These are phyloP conservation scores for Heritiera littoralis DNA, from an alignment of 345 rosid genomes.

Conservation along the genomic window DNA sequence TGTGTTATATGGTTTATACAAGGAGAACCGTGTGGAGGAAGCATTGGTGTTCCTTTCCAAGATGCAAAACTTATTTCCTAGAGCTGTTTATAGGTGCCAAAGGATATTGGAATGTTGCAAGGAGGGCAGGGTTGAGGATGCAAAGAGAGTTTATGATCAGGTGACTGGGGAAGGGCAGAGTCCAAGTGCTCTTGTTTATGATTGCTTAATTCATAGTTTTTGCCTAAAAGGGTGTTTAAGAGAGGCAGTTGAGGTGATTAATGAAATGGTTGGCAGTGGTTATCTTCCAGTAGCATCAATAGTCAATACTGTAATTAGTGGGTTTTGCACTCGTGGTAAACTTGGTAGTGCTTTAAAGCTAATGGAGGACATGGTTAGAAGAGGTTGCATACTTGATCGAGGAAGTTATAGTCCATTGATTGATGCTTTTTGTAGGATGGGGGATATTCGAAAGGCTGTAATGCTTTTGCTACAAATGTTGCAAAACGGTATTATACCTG, in stretches of 20 bases:
- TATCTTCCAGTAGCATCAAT: constrained; percentile 55
- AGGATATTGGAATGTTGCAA: constrained; percentile 54
- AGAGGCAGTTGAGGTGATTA: constrained; percentile 54
- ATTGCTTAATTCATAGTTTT: constrained; percentile 55
- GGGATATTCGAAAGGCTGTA: constrained; percentile 48
- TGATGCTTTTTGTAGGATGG: constrained; percentile 43
- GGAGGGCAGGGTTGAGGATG: constrained; percentile 48
- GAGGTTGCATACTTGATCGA: constrained; percentile 55
- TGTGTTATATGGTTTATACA: constrained; percentile 68
- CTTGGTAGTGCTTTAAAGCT: constrained; percentile 55
- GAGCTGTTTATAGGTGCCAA: constrained; percentile 62
- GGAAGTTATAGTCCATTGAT: constrained; percentile 52
- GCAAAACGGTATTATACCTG: constrained; percentile 56
- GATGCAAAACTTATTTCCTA: constrained; percentile 71
- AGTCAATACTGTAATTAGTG: constrained; percentile 52
- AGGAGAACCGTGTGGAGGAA: constrained; percentile 50
- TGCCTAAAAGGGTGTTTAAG: constrained; percentile 45
- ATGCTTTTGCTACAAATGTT: constrained; percentile 53
- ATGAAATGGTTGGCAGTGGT: constrained; percentile 49
- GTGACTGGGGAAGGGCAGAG: background rate
- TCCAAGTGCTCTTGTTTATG: constrained; percentile 52
- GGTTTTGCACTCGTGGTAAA: constrained; percentile 61
- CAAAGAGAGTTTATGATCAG: constrained; percentile 39
- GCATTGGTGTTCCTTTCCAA: constrained; percentile 57
- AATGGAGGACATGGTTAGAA: constrained; percentile 58